Evolutionary conservation across 2,329 filamentous ascomycete species (phyloP).

Genomic region (Monilinia polystroma): DNA sequence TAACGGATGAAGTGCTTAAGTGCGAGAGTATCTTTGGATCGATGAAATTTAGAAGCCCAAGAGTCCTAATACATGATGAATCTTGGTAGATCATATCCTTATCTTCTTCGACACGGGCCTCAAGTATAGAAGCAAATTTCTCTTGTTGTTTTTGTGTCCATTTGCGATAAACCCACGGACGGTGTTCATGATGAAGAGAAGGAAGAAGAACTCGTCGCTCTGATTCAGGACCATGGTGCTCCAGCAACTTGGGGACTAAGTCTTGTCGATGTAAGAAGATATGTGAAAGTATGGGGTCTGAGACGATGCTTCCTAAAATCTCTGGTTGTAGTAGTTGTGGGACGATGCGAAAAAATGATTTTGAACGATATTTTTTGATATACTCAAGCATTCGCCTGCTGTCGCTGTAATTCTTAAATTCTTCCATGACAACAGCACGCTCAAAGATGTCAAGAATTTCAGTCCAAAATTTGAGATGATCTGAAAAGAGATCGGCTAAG

Average conservation of each 20-base stretch:
- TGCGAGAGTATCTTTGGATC: neutral
- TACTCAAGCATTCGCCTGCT: neutral
- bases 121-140: neutral
- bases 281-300: neutral
- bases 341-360: neutral
- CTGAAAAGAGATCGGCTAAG: neutral
- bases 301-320: neutral
- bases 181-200: neutral
- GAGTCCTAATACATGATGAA: neutral
- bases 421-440: neutral
- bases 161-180: neutral
- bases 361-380: neutral
- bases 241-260: neutral
- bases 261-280: neutral
- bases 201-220: neutral
- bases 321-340: neutral
- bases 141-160: neutral
- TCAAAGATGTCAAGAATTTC: neutral
- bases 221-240: neutral
- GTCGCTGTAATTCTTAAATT: neutral
- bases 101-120: neutral
- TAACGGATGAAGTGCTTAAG: neutral
- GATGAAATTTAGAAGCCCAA: neutral
- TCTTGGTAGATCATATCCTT: too few species aligned
- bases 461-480: neutral